phyloP scores from a whole-genome alignment of 176 grass and related monocot species.

The Hyparrhenia diplandra region DNA sequence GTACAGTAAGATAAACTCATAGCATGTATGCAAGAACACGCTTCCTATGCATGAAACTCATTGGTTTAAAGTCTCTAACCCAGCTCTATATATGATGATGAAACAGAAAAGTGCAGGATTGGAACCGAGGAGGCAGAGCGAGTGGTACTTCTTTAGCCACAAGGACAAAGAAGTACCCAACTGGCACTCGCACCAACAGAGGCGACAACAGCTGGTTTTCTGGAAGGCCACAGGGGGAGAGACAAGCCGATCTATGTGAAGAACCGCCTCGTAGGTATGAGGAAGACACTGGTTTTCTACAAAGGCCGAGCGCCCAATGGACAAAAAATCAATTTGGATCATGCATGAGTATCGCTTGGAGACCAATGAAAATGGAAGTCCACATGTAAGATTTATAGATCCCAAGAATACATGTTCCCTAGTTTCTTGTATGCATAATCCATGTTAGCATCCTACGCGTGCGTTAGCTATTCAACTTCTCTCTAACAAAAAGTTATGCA shows the following conservation, averaged over 20 bases:
- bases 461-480: not conserved
- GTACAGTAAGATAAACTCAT: constrained; percentile 23
- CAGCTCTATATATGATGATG: not conserved
- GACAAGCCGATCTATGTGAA: constrained; percentile 89
- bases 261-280: constrained; percentile 75
- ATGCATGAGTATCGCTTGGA: constrained; percentile 97
- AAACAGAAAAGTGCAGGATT: constrained; percentile 77
- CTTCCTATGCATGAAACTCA: constrained; percentile 8
- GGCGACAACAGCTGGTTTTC: constrained; percentile 83
- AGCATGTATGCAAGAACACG: too few species aligned
- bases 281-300: constrained; percentile 95
- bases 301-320: constrained; percentile 81
- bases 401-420: not conserved
- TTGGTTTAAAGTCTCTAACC: not conserved
- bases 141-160: constrained; percentile 98
- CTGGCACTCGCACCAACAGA: constrained; percentile 84
- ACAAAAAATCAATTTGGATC: constrained; percentile 90
- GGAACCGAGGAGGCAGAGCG: constrained; percentile 71
- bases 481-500: not conserved
- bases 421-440: not conserved
- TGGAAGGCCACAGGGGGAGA: constrained; percentile 96
- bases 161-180: constrained; percentile 99
- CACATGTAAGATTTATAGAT: constrained; percentile 32
- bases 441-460: not conserved
- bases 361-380: constrained; percentile 58